A percentile compares a stretch with the other conserved stretches of the same genome.
Conservation (phyloP, 495 filamentous ascomycete species). For the Penicillium soppii region DNA sequence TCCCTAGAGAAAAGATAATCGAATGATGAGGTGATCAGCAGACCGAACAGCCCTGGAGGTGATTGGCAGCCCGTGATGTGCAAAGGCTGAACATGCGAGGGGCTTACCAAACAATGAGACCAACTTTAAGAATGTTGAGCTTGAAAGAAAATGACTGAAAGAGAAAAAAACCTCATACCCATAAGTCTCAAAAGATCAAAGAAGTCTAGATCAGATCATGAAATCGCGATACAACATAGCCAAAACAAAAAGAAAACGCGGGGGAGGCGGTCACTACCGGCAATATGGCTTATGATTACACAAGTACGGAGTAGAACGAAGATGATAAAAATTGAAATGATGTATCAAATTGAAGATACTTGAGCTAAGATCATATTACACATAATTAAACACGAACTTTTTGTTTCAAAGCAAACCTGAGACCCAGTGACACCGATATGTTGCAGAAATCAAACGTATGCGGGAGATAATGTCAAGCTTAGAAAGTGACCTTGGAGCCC, state of each 20-base stretch:
- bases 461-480: constrained; percentile 30
- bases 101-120: background rate
- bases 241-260: constrained; percentile 3
- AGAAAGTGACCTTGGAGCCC: constrained; percentile 91
- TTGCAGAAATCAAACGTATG: constrained; percentile 16
- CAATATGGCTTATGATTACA: background rate
- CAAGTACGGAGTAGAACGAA: background rate
- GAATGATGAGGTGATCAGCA: constrained; percentile 30
- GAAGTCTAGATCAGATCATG: background rate
- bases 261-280: background rate
- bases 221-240: background rate
- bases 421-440: constrained; percentile 19
- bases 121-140: background rate
- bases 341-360: constrained; percentile 21
- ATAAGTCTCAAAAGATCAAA: background rate
- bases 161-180: too few relatives aligned
- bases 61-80: constrained; percentile 25
- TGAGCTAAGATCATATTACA: constrained; percentile 17
- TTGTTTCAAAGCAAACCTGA: constrained; percentile 14
- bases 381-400: constrained; percentile 22
- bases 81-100: constrained; percentile 7
- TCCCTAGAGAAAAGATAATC: background rate
- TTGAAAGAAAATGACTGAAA: too few relatives aligned
- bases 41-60: constrained; percentile 26
- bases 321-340: constrained; percentile 7